Base-by-base conservation (phyloP, 2,329 filamentous ascomycete genomes). In the Colletotrichum sp. region DNA sequence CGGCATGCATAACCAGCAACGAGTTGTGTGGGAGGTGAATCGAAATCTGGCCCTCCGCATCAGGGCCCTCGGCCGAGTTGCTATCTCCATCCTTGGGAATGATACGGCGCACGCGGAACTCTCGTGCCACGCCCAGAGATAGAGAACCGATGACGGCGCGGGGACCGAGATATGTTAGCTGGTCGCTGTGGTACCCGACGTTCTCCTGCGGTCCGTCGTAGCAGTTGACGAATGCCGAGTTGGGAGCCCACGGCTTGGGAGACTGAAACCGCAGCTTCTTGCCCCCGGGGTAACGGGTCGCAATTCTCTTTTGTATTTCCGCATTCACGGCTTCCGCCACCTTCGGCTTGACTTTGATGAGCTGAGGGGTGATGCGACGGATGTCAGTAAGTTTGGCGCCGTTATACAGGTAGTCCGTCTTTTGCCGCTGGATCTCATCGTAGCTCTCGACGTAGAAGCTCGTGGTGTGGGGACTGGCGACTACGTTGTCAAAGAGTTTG, bases 1-100 rank as follows among this genome's bases (percentile, higher is more conserved):
- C 95, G 1, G 96, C 96, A 80, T 98, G 96, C 97, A 99, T 98
- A 12, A 98, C 88, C 0, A 99, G 88, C 0, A 98, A 89, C 1
- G 95, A 97, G 82, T 98, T 98, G 83, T 98, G 97, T 0, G 96
- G 96, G 0, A 98, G 90, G 78, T 98, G 95, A 57, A 98, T 97
- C 1, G 95, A 92, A 72, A 98, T 96, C 81, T 98, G 96, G 6
- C 96, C 96, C 79, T 94, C 91, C 0, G 89, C 88, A 76, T 97
- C 93, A 3, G 89, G 86, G 15, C 87, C 84, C 5, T 84, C 82
- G 80, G 80, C 73, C 54, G 84, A 77, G 18, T 80, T 82, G 75
- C 82, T 79, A 38, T 84, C 83, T 16, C 81, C 80, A 34, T 91
- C 90, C 68, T 89, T 89, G 4, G 94, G 91, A 15, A 96, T 84